Evolutionary conservation across 106 monocot genomes (phyloP), one percentile per base, ranked within the genome.

Genomic region (Apostasia shenzhenica): DNA sequence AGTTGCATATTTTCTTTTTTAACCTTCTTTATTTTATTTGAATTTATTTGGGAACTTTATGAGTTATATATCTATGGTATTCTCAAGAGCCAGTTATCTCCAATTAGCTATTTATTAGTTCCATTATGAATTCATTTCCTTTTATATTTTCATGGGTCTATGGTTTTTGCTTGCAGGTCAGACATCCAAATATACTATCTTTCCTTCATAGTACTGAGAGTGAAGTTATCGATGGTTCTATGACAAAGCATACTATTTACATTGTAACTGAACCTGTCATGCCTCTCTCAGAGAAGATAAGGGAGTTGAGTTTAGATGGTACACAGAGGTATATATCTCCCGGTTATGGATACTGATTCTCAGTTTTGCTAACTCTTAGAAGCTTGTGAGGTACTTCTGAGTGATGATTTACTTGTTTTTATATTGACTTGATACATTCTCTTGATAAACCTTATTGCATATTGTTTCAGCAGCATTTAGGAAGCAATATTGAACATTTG

Each of bases 181-280:
- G 91, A 47, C 95, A 97, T 86, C 95, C 95, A 86, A 97, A 97
- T 81, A 83, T 97, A 14, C 77, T 97, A 66, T 97, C 95, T 45
- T 97, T 92, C 59, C 81, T 97, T 43, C 95, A 97, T 75, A 97
- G 95, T 67, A 81, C 86, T 4, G 95, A 97, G 67, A 77, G 80
- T 67, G 95, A 97, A 86, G 58, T 72, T 78, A 54, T 73, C 60
- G 95, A 97, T 77, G 91, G 92, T 8, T 70, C 91, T 62, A 63
- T 71, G 38, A 54, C 76, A 45, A 97, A 92, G 70, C 59, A 77
- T 67, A 90, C 86, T 14, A 87, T 94, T 69, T 94, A 94, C 73
- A 82, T 94, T 76, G 82, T 97, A 14, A 97, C 95, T 48, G 95
- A 97, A 67, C 95, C 95, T 65, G 95, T 97, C 55, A 85, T 77